Base-by-base conservation (phyloP, 2,329 filamentous ascomycete species). In the Colletotrichum phormii region DNA sequence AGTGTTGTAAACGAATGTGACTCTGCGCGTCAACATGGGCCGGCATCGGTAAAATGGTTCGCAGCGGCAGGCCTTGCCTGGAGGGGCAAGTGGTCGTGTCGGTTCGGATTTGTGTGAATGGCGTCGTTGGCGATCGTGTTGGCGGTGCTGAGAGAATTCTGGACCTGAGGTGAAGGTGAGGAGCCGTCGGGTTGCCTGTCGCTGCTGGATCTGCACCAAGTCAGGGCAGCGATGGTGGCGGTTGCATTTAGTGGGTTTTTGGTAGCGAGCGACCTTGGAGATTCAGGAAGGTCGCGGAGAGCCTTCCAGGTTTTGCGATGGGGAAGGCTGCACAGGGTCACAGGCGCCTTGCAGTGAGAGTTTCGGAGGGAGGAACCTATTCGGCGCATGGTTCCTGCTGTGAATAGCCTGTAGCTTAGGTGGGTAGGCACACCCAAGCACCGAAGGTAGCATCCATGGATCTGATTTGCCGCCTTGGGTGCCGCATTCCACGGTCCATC, bases 41-140 rank as follows among this genome's bases (percentile, higher is more conserved):
- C 79, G 80, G 82, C 82, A 84, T 84, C 80, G 79, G 81, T 81
- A 78, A 81, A 77, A 29, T 58, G 13, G 18, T 71, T 59, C 65
- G 55, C 42, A 35, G 62, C 42, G 53, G 55, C 62, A 71, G 62
- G 67, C 62, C 67, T 64, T 46, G 62, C 67, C 67, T 70, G 62
- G 35, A 31, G 64, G 42, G 33, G 61, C 67, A 37, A 49, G 37
- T 24, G 37, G 31, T 42, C 58, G 33, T 26, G 57, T 62, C 29
- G 63, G 51, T 26, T 62, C 55, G 63, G 63, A 37, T 26, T 62
- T 57, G 63, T 15, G 35, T 42, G 18, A 57, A 9, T 64, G 49
- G 29, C 57, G 53, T 35, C 15, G 51, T 55, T 55, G 61, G 55
- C 26, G 55, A 54, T 55, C 15, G 22, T 55, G 12, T 66, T 55